Evolutionary conservation across 208 protist species (phyloP).

Genomic region (Sergeia podlipaevii): DNA sequence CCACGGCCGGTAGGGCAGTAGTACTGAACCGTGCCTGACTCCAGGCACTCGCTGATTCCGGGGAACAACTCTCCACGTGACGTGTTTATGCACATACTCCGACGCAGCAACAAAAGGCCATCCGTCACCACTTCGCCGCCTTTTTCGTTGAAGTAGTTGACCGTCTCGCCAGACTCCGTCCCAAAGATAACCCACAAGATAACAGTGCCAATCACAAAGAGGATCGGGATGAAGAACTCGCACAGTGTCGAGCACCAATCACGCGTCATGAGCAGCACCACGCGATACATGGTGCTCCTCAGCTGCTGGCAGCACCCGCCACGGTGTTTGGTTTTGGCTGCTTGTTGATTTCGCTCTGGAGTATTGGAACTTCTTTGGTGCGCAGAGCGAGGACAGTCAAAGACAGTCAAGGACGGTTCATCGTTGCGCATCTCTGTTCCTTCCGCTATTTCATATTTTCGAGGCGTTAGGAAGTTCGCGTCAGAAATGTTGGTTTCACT

Average conservation of each 20-base stretch:
- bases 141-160: constrained; percentile 8
- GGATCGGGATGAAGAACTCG: constrained; percentile 55
- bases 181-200: constrained; percentile 38
- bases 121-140: too few species aligned
- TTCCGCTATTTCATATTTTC: too few species aligned
- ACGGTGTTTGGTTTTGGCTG: constrained; percentile 3
- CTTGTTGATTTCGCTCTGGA: constrained; percentile 10
- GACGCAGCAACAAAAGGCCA: constrained; percentile 3
- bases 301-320: constrained; percentile 39
- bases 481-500: too few species aligned
- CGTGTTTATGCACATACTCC: too few species aligned
- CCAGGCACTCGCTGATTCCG: too few species aligned
- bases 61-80: too few species aligned
- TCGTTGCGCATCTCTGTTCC: too few species aligned
- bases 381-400: too few species aligned
- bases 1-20: constrained; percentile 23
- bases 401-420: too few species aligned
- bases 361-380: constrained; percentile 12
- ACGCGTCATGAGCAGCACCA: constrained; percentile 40
- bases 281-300: constrained; percentile 38
- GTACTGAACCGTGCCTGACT: constrained; percentile 5
- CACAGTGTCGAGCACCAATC: constrained; percentile 32
- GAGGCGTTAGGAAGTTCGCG: too few species aligned
- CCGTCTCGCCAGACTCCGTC: not conserved
- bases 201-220: constrained; percentile 52